These are phyloP conservation scores for Barnettozyma sucrosica DNA, from an alignment of 805 yeast species.

Conservation along the genomic window DNA sequence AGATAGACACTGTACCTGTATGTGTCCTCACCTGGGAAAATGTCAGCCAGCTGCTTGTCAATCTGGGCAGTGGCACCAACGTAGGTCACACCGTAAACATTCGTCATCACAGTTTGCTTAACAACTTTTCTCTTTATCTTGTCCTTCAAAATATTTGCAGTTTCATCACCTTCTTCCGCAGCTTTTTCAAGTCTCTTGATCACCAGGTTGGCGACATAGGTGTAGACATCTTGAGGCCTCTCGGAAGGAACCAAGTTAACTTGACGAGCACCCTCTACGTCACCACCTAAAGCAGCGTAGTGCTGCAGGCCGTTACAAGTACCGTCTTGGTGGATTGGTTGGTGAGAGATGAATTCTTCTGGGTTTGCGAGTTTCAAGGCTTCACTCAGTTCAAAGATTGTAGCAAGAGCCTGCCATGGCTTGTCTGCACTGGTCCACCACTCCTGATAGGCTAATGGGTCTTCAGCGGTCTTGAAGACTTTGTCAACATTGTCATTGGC, in stretches of 20 bases:
- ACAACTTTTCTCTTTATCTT: constrained; percentile 81
- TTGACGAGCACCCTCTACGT: constrained; percentile 73
- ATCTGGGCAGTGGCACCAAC: constrained; percentile 91
- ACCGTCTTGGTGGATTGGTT: constrained; percentile 84
- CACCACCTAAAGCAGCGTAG: constrained; percentile 86
- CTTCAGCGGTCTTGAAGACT: constrained; percentile 50
- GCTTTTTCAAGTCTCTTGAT: constrained; percentile 47
- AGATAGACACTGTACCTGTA: constrained; percentile 55
- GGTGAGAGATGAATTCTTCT: constrained; percentile 56
- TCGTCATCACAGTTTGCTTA: constrained; percentile 97
- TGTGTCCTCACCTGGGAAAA: constrained; percentile 45
- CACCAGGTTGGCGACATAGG: constrained; percentile 63
- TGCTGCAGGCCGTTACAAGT: constrained; percentile 84
- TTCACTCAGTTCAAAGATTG: constrained; percentile 59
- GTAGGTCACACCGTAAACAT: constrained; percentile 94
- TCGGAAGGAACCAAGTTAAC: constrained; percentile 69
- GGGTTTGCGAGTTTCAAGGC: constrained; percentile 63
- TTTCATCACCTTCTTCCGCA: constrained; percentile 46
- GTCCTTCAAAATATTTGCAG: constrained; percentile 43
- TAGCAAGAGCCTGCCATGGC: constrained; percentile 77
- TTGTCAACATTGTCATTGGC: constrained; percentile 52
- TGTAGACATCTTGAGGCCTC: constrained; percentile 72
- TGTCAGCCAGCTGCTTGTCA: constrained; percentile 62
- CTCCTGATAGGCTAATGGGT: constrained; percentile 51
- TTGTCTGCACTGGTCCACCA: constrained; percentile 76